Percentiles rank a stretch among this genome's conserved stretches.
Conservation (phyloP, 108 stramenopile genomes). For the Conticribra guillardii region DNA sequence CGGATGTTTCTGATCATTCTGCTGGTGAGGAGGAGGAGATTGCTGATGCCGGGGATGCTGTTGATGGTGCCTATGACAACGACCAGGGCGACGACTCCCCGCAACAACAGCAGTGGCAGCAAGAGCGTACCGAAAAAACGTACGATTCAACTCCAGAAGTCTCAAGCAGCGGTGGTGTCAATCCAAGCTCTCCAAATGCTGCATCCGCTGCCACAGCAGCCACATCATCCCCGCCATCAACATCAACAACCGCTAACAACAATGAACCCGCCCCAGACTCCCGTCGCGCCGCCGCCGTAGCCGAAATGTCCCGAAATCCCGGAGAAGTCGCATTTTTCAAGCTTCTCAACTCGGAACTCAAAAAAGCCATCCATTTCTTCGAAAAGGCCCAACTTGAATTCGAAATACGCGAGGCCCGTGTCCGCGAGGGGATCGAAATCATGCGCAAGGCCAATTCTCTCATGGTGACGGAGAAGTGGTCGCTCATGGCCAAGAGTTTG, state of each 20-base stretch:
- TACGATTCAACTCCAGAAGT: too few species aligned
- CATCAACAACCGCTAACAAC: background rate
- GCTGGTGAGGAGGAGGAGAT: background rate
- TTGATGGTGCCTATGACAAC: background rate
- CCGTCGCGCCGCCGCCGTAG: conserved; percentile 15
- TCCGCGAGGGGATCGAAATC: conserved; percentile 83
- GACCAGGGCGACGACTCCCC: too few species aligned
- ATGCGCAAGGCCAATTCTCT: conserved; percentile 79
- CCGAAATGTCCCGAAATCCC: conserved; percentile 49
- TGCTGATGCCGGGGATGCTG: background rate
- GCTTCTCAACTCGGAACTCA: conserved; percentile 84
- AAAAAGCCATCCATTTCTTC: conserved; percentile 91
- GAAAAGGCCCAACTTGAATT: conserved; percentile 78
- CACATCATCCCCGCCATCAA: too few species aligned
- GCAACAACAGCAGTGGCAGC: too few species aligned
- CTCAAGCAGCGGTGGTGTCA: too few species aligned
- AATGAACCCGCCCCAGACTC: conserved; percentile 7
- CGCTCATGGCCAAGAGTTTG: conserved; percentile 86
- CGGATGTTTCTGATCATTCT: background rate
- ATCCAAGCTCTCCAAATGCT: background rate
- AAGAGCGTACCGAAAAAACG: too few species aligned
- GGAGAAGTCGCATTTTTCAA: conserved; percentile 93
- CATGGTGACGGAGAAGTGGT: conserved; percentile 84
- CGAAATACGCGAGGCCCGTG: conserved; percentile 83
- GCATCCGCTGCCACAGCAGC: too few species aligned